Evolutionary conservation across 805 yeast genomes (phyloP).

Genomic region (Cyberlindnera veronae): DNA sequence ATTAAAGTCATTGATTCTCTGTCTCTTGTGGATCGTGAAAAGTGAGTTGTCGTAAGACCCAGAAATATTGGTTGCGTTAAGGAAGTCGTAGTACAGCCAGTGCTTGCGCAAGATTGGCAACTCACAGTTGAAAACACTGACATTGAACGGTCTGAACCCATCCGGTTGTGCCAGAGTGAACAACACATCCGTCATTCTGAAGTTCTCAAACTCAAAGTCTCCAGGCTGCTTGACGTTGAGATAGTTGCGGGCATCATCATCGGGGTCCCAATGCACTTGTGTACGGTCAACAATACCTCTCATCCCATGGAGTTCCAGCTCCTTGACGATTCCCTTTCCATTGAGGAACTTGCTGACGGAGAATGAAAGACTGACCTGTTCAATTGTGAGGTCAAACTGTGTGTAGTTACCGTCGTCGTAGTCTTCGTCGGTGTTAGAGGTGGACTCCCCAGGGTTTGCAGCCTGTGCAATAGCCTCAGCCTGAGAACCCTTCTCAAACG

Average conservation of each 20-base stretch:
- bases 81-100: constrained; percentile 86
- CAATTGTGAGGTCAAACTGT: constrained; percentile 89
- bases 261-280: constrained; percentile 76
- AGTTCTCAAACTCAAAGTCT: constrained; percentile 86
- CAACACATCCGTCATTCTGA: constrained; percentile 79
- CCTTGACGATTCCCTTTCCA: constrained; percentile 83
- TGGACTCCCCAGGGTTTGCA: constrained; percentile 10
- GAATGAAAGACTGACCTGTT: constrained; percentile 74
- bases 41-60: constrained; percentile 93
- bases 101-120: constrained; percentile 78
- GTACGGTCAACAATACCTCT: constrained; percentile 93
- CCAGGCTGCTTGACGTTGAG: constrained; percentile 74
- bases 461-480: constrained; percentile 60
- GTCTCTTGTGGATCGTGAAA: constrained; percentile 85
- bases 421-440: constrained; percentile 26
- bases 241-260: constrained; percentile 81
- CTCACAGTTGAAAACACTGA: constrained; percentile 85
- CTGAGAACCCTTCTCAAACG: constrained; percentile 70
- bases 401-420: constrained; percentile 92
- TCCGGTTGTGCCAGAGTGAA: constrained; percentile 80
- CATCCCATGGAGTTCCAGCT: constrained; percentile 75
- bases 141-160: constrained; percentile 77
- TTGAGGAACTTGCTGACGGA: constrained; percentile 85
- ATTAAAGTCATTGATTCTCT: constrained; percentile 47
- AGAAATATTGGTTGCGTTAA: constrained; percentile 79